Evolutionary conservation across 2,329 filamentous ascomycete species (phyloP).

Genomic region (Blastomyces silverae): DNA sequence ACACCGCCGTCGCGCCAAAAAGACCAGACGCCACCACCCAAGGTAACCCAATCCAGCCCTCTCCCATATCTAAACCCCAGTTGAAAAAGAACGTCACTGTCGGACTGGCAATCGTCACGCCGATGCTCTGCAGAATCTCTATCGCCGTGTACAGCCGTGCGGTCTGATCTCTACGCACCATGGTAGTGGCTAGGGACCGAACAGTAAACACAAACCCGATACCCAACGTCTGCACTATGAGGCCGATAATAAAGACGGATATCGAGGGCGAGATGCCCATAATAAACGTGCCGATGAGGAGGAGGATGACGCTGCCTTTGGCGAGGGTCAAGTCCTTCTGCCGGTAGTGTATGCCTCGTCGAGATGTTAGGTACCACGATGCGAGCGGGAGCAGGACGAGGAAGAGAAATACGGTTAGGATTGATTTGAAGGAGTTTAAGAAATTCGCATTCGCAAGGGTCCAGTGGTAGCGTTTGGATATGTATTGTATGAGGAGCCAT

Average conservation of each 20-base stretch:
- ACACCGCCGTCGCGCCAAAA: constrained; percentile 22
- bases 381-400: constrained; percentile 41
- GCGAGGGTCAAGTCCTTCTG: constrained; percentile 44
- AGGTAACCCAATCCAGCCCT: constrained; percentile 44
- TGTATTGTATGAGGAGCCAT: constrained; percentile 45
- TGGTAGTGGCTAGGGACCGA: constrained; percentile 43
- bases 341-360: constrained; percentile 33
- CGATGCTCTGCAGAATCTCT: constrained; percentile 44
- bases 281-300: constrained; percentile 40
- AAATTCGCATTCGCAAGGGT: constrained; percentile 40
- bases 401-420: constrained; percentile 43
- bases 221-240: constrained; percentile 44
- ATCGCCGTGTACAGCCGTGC: constrained; percentile 46
- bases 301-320: constrained; percentile 40
- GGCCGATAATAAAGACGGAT: constrained; percentile 39
- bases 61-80: constrained; percentile 42
- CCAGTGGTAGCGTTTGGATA: constrained; percentile 47
- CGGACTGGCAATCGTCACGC: constrained; percentile 43
- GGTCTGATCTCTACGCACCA: constrained; percentile 44
- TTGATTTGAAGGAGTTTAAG: constrained; percentile 43
- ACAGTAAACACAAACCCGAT: constrained; percentile 44
- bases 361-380: constrained; percentile 35
- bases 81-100: constrained; percentile 43
- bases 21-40: constrained; percentile 38
- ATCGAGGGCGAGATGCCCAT: constrained; percentile 43